Evolutionary conservation across 257 asterid species (phyloP).

Genomic region (Solanum dulcamara): DNA sequence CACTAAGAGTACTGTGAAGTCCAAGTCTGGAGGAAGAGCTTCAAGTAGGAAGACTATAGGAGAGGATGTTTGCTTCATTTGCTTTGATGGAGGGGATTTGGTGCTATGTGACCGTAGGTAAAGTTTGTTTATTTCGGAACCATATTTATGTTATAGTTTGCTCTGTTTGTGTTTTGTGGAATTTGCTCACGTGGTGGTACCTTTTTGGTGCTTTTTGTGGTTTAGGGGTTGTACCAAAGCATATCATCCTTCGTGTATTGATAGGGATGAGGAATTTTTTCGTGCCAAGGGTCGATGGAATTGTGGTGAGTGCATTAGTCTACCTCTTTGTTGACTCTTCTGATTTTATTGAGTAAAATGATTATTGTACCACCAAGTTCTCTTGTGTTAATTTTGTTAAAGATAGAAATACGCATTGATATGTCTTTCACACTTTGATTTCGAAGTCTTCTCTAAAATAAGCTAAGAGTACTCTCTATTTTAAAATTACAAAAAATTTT

Average conservation of each 20-base stretch:
- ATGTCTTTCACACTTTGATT: neutral
- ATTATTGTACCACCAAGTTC: neutral
- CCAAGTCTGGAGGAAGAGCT: slow-evolving; percentile 35
- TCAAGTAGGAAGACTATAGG: slow-evolving; percentile 42
- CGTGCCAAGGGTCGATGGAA: slow-evolving; percentile 91
- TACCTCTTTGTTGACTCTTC: neutral
- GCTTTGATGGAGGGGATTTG: slow-evolving; percentile 96
- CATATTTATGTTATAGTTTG: neutral
- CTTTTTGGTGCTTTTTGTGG: neutral
- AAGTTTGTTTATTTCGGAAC: slow-evolving; percentile 6
- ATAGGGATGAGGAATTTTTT: slow-evolving; percentile 88
- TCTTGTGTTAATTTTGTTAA: neutral
- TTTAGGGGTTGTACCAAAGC: slow-evolving; percentile 95
- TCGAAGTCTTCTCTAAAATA: neutral
- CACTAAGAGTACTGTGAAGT: slow-evolving; percentile 27
- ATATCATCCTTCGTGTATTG: slow-evolving; percentile 87
- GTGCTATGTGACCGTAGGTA: slow-evolving; percentile 90
- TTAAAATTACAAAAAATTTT: neutral
- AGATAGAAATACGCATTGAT: neutral
- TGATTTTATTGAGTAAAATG: neutral
- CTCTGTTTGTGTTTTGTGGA: neutral
- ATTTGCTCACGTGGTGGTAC: neutral
- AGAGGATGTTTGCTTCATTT: slow-evolving; percentile 94
- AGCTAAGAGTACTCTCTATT: neutral
- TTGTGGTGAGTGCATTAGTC: slow-evolving; percentile 50